Percentiles rank a stretch among this genome's conserved stretches.
Conservation (phyloP, 179 eudicot genomes). For the Drosera spatulata region DNA sequence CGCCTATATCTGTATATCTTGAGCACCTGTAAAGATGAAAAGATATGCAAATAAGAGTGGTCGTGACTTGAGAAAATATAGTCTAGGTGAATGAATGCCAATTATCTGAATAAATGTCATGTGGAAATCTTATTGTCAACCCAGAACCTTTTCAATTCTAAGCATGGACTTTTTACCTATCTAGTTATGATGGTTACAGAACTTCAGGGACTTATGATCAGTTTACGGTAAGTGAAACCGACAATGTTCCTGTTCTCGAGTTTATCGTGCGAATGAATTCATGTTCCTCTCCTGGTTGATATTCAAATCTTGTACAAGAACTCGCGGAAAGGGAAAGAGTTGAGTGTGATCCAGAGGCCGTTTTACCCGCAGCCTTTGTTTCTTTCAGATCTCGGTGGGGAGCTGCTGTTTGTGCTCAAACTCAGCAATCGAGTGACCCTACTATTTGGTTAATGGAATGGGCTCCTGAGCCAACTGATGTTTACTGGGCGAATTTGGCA, state of each 20-base stretch:
- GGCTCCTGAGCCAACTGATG: conserved; percentile 95
- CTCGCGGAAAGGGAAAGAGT: conserved; percentile 60
- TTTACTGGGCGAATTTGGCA: conserved; percentile 79
- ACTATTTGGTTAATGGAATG: conserved; percentile 85
- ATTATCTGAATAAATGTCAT: neutral
- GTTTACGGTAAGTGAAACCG: too few species aligned
- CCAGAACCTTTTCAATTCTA: too few species aligned
- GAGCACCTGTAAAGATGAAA: too few species aligned
- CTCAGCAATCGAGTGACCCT: conserved; percentile 76
- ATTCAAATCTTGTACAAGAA: conserved; percentile 31
- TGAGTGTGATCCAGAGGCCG: conserved; percentile 53
- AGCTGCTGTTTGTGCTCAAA: conserved; percentile 98
- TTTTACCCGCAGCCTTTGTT: conserved; percentile 94
- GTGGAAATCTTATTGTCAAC: too few species aligned
- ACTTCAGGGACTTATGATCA: too few species aligned
- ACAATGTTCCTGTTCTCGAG: too few species aligned
- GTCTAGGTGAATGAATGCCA: neutral
- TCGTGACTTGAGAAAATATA: neutral
- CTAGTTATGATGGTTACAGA: too few species aligned
- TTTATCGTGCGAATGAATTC: neutral
- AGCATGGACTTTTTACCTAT: too few species aligned
- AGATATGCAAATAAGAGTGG: too few species aligned
- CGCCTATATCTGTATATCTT: too few species aligned
- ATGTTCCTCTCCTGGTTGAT: neutral
- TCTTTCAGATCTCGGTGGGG: conserved; percentile 91